phyloP scores from a whole-genome alignment of 2,329 filamentous ascomycete species.

The Metarhizium guizhouense region DNA sequence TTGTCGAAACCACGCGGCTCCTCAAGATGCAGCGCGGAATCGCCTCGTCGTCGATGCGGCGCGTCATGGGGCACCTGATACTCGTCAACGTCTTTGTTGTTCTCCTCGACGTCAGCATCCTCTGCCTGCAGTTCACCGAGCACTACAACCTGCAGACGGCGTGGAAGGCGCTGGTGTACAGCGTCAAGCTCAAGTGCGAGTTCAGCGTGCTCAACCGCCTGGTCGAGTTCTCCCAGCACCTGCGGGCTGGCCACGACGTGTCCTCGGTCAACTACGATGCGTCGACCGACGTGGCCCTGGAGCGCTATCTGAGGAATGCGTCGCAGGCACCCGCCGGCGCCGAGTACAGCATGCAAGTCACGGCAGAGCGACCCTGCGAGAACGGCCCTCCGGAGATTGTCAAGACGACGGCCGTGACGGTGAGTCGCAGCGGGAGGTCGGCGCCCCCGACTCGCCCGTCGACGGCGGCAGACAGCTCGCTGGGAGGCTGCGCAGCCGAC shows the following conservation, averaged over 20 bases:
- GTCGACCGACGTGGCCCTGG: conserved; percentile 3
- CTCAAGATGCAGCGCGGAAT: conserved; percentile 30
- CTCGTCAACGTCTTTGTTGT: conserved; percentile 34
- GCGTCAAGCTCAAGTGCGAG: conserved; percentile 28
- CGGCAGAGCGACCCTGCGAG: background rate
- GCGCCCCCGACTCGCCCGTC: background rate
- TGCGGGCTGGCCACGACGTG: background rate
- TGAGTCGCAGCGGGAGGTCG: background rate
- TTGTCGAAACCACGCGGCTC: conserved; percentile 40
- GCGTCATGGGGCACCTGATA: conserved; percentile 21
- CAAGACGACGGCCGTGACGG: conserved; percentile 3
- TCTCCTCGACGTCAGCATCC: conserved; percentile 29
- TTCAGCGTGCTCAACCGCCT: conserved; percentile 26
- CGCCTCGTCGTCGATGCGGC: conserved; percentile 8
- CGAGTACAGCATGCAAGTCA: conserved; percentile 3
- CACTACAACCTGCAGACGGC: conserved; percentile 24
- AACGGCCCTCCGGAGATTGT: background rate
- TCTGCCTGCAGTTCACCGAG: conserved; percentile 21
- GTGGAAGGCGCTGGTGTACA: conserved; percentile 25
- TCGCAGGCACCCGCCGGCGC: background rate
- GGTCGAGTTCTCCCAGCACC: conserved; percentile 22
- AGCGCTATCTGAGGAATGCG: background rate
- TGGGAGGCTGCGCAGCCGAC: background rate
- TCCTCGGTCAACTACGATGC: background rate
- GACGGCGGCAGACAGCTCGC: background rate